These are phyloP conservation scores for Litchi chinensis DNA, from an alignment of 345 rosid genomes.

Conservation along the genomic window DNA sequence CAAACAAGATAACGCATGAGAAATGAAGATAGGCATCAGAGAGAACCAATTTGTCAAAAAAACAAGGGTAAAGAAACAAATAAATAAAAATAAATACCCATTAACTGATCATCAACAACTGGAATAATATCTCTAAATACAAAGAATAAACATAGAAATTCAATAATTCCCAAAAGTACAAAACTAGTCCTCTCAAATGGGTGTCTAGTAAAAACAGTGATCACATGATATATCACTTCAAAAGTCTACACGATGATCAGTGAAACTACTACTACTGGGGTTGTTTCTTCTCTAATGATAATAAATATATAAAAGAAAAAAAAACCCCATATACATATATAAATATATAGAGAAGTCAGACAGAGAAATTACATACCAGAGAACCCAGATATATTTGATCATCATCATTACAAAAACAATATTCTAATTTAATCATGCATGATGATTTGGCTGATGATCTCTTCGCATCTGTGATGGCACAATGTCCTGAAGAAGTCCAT, in stretches of 20 bases:
- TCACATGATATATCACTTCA: background rate
- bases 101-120: slow-evolving; percentile 22
- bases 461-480: slow-evolving; percentile 72
- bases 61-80: background rate
- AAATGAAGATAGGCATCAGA: background rate
- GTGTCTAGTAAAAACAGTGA: slow-evolving; percentile 11
- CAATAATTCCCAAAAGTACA: background rate
- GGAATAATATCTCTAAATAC: slow-evolving; percentile 24
- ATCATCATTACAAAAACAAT: background rate
- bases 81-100: slow-evolving; percentile 1
- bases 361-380: slow-evolving; percentile 43
- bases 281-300: slow-evolving; percentile 27
- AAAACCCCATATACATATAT: background rate
- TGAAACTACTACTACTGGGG: slow-evolving; percentile 13
- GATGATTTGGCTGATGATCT: slow-evolving; percentile 32
- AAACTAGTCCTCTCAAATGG: slow-evolving; percentile 11
- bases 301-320: background rate
- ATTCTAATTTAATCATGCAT: slow-evolving; percentile 27
- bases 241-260: background rate
- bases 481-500: slow-evolving; percentile 93
- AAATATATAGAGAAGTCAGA: slow-evolving; percentile 15
- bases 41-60: background rate
- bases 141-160: slow-evolving; percentile 31
- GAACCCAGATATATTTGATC: background rate
- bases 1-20: background rate